Base-by-base conservation (phyloP, 495 filamentous ascomycete genomes). In the Neurospora cerealis region DNA sequence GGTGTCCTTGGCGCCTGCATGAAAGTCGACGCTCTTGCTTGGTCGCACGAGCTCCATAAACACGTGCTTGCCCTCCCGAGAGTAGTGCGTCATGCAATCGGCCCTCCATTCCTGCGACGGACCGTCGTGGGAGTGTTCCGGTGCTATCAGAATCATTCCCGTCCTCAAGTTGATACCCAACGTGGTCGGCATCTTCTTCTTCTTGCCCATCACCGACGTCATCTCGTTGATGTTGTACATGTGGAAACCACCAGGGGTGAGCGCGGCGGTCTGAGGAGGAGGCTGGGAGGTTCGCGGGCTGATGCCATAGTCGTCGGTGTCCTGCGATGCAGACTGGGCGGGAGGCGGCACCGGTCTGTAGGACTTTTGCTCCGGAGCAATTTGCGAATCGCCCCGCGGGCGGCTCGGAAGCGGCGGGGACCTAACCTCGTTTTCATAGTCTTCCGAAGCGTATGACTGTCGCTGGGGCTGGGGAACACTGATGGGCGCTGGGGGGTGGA, bases 181-280 rank as follows among this genome's bases (percentile, higher is more conserved):
- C 19, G 93, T 97, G 46, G 94, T 97, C 4, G 96, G 94, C 88
- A 97, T 93, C 84, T 99, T 99, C 86, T 97, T 97, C 78, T 92
- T 92, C 84, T 95, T 97, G 72, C 94, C 94, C 90, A 96, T 93
- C 19, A 93, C 89, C 38, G 94, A 94, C 3, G 97, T 89, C 90
- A 97, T 96, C 81, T 99, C 96, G 81, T 93, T 95, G 81, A 99
- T 93, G 78, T 95, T 97, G 82, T 97, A 98, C 78, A 98, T 86
- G 78, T 95, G 93, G 79, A 93, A 98, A 28, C 93, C 93, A 13
- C 92, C 92, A 5, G 91, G 91, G 19, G 89, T 91, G 3, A 87
- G 86, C 42, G 81, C 77, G 9, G 79, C 72, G 10, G 78, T 78
- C 36, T 72, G 71, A 7, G 73, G 32, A 34, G 73, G 78, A 54